phyloP scores from a whole-genome alignment of 345 rosid species.

The Eucalyptus cloeziana region DNA sequence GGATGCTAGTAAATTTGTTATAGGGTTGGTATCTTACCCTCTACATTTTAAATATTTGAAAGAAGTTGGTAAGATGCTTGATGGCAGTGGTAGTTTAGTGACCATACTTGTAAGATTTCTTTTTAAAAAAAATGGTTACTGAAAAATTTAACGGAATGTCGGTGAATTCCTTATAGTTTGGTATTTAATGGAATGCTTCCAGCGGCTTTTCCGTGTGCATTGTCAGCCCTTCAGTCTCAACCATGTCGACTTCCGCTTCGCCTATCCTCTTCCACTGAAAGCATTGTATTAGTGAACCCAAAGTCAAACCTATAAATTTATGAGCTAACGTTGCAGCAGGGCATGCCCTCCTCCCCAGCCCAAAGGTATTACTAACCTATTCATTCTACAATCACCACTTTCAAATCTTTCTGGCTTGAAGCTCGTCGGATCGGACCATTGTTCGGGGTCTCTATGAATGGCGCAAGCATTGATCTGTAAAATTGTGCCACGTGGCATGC shows the following conservation, averaged over 20 bases:
- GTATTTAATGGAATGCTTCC: background rate
- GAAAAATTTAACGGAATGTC: background rate
- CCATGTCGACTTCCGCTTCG: constrained; percentile 27
- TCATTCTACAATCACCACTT: background rate
- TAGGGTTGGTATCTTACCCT: background rate
- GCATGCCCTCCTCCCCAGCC: constrained; percentile 16
- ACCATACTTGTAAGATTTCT: background rate
- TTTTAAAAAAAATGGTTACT: background rate
- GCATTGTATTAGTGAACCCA: constrained; percentile 36
- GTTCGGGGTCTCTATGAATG: background rate
- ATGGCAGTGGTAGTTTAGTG: background rate
- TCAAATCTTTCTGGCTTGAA: background rate
- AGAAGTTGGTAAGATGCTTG: too few relatives aligned
- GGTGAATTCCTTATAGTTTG: background rate
- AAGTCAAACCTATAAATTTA: background rate
- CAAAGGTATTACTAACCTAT: background rate
- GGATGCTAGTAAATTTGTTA: background rate
- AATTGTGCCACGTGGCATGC: background rate
- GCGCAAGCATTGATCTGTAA: background rate
- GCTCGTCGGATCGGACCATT: background rate
- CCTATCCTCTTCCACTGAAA: constrained; percentile 40
- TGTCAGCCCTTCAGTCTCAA: constrained; percentile 22
- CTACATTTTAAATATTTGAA: too few relatives aligned
- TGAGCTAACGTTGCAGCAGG: constrained; percentile 6
- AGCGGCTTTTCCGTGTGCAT: constrained; percentile 26